Percentiles rank a stretch among this genome's conserved stretches.
Evolutionary conservation across 2,329 filamentous ascomycete genomes (phyloP).

Genomic region (Aspergillus fructus): DNA sequence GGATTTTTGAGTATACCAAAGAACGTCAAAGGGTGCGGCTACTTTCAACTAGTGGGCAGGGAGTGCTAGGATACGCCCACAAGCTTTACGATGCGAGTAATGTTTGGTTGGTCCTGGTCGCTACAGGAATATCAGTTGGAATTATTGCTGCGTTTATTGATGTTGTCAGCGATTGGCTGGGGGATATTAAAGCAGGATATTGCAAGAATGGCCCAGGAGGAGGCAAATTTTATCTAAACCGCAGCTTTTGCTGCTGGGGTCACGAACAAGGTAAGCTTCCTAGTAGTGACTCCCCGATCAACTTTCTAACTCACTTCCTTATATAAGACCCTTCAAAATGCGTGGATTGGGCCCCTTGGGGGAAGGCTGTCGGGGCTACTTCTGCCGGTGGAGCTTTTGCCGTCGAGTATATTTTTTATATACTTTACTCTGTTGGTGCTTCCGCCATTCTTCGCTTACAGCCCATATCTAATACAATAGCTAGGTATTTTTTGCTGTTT

Average conservation of each 20-base stretch:
- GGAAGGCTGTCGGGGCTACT: constrained; percentile 66
- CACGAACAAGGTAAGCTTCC: constrained; percentile 59
- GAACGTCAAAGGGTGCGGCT: constrained; percentile 85
- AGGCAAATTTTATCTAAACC: constrained; percentile 87
- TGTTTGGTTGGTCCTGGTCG: constrained; percentile 84
- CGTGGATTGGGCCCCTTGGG: constrained; percentile 84
- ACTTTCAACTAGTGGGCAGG: constrained; percentile 66
- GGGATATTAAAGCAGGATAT: constrained; percentile 85
- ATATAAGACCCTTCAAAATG: constrained; percentile 69
- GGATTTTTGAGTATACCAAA: constrained; percentile 98
- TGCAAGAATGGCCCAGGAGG: constrained; percentile 76
- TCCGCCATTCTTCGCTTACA: background rate
- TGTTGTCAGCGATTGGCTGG: constrained; percentile 88
- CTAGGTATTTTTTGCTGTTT: constrained; percentile 73
- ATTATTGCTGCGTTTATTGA: constrained; percentile 85
- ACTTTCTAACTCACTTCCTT: constrained; percentile 15
- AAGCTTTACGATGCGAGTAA: constrained; percentile 81
- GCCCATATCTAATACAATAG: constrained; percentile 21
- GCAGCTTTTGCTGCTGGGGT: constrained; percentile 88
- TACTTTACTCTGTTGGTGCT: constrained; percentile 71
- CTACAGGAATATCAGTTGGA: constrained; percentile 81
- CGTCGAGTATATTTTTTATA: constrained; percentile 83
- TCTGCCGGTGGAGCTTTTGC: constrained; percentile 72
- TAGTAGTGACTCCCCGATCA: background rate
- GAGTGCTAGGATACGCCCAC: constrained; percentile 70